phyloP scores from a whole-genome alignment of 345 rosid species.

The Passiflora organensis region DNA sequence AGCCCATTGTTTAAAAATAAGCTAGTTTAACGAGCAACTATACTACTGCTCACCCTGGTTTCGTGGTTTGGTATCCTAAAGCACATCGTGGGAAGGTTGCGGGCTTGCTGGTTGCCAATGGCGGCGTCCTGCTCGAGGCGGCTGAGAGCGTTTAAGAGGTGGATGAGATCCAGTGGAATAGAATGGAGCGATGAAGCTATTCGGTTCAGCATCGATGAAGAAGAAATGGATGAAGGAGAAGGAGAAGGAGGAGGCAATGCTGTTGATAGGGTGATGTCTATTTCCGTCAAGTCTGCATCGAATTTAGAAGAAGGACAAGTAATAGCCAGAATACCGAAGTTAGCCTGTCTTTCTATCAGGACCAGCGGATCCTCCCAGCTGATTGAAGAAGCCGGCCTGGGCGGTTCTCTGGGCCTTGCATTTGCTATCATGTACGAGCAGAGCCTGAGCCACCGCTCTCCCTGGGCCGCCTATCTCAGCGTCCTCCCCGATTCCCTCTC shows the following conservation, averaged over 20 bases:
- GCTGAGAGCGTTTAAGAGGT: conserved; percentile 73
- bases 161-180: conserved; percentile 72
- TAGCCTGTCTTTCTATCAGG: conserved; percentile 69
- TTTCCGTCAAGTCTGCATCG: conserved; percentile 49
- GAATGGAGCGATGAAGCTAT: conserved; percentile 48
- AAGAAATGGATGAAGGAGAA: conserved; percentile 27
- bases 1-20: too few relatives aligned
- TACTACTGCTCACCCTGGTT: too few relatives aligned
- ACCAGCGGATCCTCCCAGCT: conserved; percentile 51
- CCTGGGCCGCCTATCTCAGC: conserved; percentile 78
- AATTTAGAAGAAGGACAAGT: conserved; percentile 71
- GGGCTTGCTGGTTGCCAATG: too few relatives aligned
- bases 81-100: too few relatives aligned
- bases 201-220: conserved; percentile 37
- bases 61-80: too few relatives aligned
- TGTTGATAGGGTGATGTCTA: too few relatives aligned
- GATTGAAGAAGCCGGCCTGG: conserved; percentile 53
- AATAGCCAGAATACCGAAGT: conserved; percentile 66
- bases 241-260: too few relatives aligned
- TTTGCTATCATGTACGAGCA: conserved; percentile 81
- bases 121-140: conserved; percentile 35
- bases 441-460: conserved; percentile 58
- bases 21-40: too few relatives aligned
- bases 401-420: conserved; percentile 60
- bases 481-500: conserved; percentile 52